Percentiles rank a stretch among this genome's conserved stretches.
Conservation (phyloP, 805 yeast genomes). For the Torulaspora delbrueckii region DNA sequence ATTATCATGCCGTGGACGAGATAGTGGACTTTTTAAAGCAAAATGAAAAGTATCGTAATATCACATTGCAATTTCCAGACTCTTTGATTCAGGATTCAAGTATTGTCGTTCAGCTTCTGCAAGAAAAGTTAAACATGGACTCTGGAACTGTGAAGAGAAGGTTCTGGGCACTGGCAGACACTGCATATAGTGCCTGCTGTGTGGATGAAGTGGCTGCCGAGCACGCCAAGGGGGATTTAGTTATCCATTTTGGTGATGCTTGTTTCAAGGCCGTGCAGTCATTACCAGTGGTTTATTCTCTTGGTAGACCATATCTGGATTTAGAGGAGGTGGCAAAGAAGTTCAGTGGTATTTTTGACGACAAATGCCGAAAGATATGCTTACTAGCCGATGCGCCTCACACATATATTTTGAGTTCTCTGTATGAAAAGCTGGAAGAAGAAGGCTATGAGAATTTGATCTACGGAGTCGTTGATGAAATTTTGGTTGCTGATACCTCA, state of each 20-base stretch:
- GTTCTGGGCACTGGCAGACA: slow-evolving; percentile 87
- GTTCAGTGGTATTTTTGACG: slow-evolving; percentile 43
- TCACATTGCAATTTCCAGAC: slow-evolving; percentile 93
- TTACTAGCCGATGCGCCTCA: slow-evolving; percentile 75
- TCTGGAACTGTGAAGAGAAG: slow-evolving; percentile 29
- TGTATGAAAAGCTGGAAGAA: slow-evolving; percentile 37
- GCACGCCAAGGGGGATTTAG: slow-evolving; percentile 79
- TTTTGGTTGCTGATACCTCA: slow-evolving; percentile 32
- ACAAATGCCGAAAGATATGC: slow-evolving; percentile 43
- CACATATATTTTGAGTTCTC: slow-evolving; percentile 40
- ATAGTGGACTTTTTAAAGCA: slow-evolving; percentile 40
- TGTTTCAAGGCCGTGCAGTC: slow-evolving; percentile 76
- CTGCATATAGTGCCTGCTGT: slow-evolving; percentile 93
- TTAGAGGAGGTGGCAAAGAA: slow-evolving; percentile 34
- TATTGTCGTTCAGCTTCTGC: slow-evolving; percentile 54
- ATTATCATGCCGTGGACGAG: slow-evolving; percentile 53
- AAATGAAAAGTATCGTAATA: slow-evolving; percentile 40
- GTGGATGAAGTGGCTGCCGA: slow-evolving; percentile 96
- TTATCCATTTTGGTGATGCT: slow-evolving; percentile 92
- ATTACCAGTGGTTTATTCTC: slow-evolving; percentile 71
- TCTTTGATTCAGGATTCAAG: slow-evolving; percentile 71
- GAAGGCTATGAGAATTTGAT: slow-evolving; percentile 36
- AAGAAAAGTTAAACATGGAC: slow-evolving; percentile 31
- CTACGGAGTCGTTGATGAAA: slow-evolving; percentile 39
- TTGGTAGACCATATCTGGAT: slow-evolving; percentile 64